Evolutionary conservation across 495 filamentous ascomycete genomes (phyloP).

Genomic region (Penicillium bialowiezense): DNA sequence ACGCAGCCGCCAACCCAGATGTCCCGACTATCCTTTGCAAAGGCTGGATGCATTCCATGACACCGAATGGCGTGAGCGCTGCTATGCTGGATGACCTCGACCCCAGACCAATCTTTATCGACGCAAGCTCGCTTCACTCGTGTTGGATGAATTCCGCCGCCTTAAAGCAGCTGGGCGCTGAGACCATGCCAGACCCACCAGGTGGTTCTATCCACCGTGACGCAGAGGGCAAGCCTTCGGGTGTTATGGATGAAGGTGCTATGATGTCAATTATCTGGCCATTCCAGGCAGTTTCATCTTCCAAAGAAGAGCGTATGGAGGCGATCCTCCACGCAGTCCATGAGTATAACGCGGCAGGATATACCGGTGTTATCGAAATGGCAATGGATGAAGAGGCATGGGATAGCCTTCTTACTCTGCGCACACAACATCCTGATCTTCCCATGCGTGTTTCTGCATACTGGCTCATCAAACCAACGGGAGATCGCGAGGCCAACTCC

Average conservation of each 20-base stretch:
- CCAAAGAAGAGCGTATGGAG: not conserved
- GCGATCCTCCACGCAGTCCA: slow-evolving; percentile 31
- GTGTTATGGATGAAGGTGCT: slow-evolving; percentile 51
- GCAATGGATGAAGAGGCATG: slow-evolving; percentile 60
- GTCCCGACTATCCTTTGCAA: slow-evolving; percentile 44
- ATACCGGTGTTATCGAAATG: slow-evolving; percentile 62
- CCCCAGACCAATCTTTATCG: slow-evolving; percentile 50
- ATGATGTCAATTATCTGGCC: slow-evolving; percentile 54
- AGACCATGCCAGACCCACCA: slow-evolving; percentile 41
- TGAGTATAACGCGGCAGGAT: slow-evolving; percentile 51
- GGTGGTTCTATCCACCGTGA: slow-evolving; percentile 52
- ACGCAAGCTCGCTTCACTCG: slow-evolving; percentile 55
- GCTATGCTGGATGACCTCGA: slow-evolving; percentile 42
- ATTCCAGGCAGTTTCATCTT: slow-evolving; percentile 31
- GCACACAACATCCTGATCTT: slow-evolving; percentile 20
- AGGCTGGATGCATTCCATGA: slow-evolving; percentile 57
- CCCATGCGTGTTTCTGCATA: slow-evolving; percentile 56
- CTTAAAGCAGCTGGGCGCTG: slow-evolving; percentile 45
- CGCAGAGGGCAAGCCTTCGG: slow-evolving; percentile 40
- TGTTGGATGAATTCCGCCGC: slow-evolving; percentile 54
- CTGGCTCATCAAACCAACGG: slow-evolving; percentile 53
- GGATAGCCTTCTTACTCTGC: slow-evolving; percentile 44
- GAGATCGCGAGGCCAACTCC: slow-evolving; percentile 40
- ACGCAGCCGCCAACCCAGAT: slow-evolving; percentile 43
- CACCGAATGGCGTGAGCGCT: slow-evolving; percentile 39